Percentiles rank a stretch among this genome's conserved stretches.
Evolutionary conservation across 441 rosid genomes (phyloP).

Genomic region (Theobroma grandiflorum): DNA sequence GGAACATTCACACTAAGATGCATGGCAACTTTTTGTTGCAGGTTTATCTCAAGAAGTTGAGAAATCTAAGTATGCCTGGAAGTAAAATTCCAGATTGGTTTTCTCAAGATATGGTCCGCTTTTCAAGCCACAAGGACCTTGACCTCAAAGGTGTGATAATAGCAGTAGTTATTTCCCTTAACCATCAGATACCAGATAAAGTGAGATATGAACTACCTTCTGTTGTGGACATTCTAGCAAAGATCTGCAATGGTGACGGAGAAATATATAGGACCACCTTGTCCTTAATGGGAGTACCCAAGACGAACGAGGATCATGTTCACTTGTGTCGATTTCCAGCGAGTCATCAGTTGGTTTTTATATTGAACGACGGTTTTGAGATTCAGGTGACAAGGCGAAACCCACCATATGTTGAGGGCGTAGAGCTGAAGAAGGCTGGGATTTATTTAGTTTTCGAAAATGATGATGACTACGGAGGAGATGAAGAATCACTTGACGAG

Average conservation of each 20-base stretch:
- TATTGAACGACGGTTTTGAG: conserved; percentile 43
- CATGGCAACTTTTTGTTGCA: conserved; percentile 24
- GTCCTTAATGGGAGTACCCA: conserved; percentile 56
- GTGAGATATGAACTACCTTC: conserved; percentile 41
- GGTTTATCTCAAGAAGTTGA: conserved; percentile 54
- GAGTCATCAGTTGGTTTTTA: conserved; percentile 42
- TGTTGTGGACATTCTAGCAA: conserved; percentile 48
- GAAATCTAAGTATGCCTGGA: conserved; percentile 62
- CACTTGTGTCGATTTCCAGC: conserved; percentile 56
- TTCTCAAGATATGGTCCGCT: conserved; percentile 42
- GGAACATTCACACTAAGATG: no score
- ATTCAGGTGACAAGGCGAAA: conserved; percentile 37
- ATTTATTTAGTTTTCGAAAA: conserved; percentile 54
- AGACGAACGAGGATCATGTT: conserved; percentile 51
- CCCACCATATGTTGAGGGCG: conserved; percentile 32
- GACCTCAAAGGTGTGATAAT: conserved; percentile 55
- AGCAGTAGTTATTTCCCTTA: conserved; percentile 54
- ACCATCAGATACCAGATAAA: conserved; percentile 37
- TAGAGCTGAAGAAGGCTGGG: conserved; percentile 50
- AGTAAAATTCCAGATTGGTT: conserved; percentile 68
- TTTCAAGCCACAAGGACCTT: conserved; percentile 40
- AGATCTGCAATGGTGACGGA: conserved; percentile 29
- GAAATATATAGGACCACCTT: conserved; percentile 23
- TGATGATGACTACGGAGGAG: conserved; percentile 51
- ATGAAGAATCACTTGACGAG: conserved; percentile 25